These are phyloP conservation scores for Arctostaphylos glauca DNA, from an alignment of 148 eudicot species.

Conservation along the genomic window DNA sequence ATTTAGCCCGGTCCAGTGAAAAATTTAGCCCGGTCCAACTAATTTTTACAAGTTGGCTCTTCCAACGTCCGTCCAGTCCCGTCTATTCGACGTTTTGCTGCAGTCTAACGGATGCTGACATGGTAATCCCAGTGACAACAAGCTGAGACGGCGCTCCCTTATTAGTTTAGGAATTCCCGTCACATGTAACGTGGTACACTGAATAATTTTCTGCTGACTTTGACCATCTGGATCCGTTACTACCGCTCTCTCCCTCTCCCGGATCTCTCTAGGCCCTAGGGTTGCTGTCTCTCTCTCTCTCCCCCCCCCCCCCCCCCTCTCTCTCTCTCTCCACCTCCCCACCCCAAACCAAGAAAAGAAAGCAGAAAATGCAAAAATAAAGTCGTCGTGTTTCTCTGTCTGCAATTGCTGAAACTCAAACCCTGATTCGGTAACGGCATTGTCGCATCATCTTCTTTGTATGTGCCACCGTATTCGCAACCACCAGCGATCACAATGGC, in stretches of 20 bases:
- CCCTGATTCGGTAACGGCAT: not conserved
- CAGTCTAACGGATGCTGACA: too few relatives aligned
- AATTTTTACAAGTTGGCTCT: not conserved
- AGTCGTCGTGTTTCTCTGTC: not conserved
- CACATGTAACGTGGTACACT: not conserved
- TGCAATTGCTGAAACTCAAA: not conserved
- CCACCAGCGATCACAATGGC: constrained; percentile 8
- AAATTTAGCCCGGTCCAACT: not conserved
- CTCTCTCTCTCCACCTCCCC: not conserved
- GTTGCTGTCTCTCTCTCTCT: not conserved
- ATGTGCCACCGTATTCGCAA: not conserved
- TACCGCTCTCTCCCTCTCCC: not conserved
- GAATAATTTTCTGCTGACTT: not conserved
- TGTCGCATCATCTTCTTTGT: not conserved
- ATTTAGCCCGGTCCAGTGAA: not conserved
- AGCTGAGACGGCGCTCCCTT: too few relatives aligned
- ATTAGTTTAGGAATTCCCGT: not conserved
- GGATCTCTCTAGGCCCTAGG: constrained; percentile 5
- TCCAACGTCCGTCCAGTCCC: too few relatives aligned
- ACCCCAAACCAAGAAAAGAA: not conserved
- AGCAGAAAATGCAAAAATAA: not conserved
- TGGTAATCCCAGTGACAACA: too few relatives aligned
- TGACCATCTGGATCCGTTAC: constrained; percentile 7
- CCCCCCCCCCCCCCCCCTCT: too few relatives aligned
- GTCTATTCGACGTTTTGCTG: too few relatives aligned